Percentiles rank a stretch among this genome's conserved stretches.
These are phyloP conservation scores for Immersiporthe knoxdaviesiana DNA, from an alignment of 2,329 filamentous ascomycete species.

Conservation along the genomic window DNA sequence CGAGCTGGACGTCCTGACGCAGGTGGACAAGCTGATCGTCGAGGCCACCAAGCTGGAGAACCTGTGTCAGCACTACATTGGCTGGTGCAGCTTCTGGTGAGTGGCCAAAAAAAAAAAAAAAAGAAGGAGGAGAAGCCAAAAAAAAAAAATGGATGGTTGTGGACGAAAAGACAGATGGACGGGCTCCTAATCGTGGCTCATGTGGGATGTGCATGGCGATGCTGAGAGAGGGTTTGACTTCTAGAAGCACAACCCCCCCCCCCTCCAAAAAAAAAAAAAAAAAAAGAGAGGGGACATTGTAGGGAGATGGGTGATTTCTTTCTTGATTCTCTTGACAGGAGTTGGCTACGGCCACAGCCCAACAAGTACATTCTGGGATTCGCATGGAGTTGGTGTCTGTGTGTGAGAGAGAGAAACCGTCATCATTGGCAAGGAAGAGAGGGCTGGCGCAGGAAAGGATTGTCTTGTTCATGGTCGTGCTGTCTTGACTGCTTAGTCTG, in stretches of 20 bases:
- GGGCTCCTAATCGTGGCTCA: background rate
- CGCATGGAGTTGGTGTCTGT: conserved; percentile 22
- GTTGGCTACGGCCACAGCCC: background rate
- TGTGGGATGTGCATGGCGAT: background rate
- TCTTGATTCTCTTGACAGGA: background rate
- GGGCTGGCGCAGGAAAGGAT: conserved; percentile 6
- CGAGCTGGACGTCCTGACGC: conserved; percentile 81
- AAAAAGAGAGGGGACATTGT: too few species aligned
- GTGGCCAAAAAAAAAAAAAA: too few species aligned
- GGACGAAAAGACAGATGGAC: too few species aligned
- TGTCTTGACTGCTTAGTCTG: conserved; percentile 1
- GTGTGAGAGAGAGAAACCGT: too few species aligned
- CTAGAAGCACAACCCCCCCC: too few species aligned
- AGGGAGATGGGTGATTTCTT: background rate
- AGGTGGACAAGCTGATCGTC: conserved; percentile 92
- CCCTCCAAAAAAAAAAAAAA: too few species aligned
- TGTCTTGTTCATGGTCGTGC: background rate
- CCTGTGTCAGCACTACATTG: conserved; percentile 97
- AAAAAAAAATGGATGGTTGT: too few species aligned
- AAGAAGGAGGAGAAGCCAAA: too few species aligned
- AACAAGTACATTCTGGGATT: conserved; percentile 1
- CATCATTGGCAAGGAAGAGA: conserved; percentile 12
- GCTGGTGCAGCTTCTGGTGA: conserved; percentile 98
- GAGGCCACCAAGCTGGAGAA: conserved; percentile 98
- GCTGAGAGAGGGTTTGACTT: background rate